A percentile compares a stretch with the other conserved stretches of the same genome.
These are phyloP conservation scores for Alternaria conjuncta DNA, from an alignment of 2,329 filamentous ascomycete genomes.

Conservation along the genomic window DNA sequence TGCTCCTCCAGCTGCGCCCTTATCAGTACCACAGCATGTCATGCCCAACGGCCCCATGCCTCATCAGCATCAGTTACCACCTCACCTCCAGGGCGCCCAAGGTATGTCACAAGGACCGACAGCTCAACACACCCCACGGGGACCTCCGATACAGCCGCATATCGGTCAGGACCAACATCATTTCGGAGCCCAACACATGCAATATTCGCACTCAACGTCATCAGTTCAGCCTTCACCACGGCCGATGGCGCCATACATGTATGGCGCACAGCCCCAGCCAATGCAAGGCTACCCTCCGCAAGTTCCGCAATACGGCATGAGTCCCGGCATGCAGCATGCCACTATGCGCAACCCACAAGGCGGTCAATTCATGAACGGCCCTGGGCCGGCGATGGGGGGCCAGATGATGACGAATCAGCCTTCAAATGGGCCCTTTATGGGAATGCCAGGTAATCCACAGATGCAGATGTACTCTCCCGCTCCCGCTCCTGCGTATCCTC, in stretches of 20 bases:
- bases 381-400: slow-evolving; percentile 71
- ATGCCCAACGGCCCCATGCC: slow-evolving; percentile 71
- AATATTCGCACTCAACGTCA: slow-evolving; percentile 81
- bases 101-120: slow-evolving; percentile 72
- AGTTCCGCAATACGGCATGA: slow-evolving; percentile 75
- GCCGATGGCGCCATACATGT: slow-evolving; percentile 73
- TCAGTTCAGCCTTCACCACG: slow-evolving; percentile 83
- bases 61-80: slow-evolving; percentile 83
- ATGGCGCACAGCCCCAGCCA: slow-evolving; percentile 67
- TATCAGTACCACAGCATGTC: slow-evolving; percentile 69
- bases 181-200: slow-evolving; percentile 85
- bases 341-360: slow-evolving; percentile 74
- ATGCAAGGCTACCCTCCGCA: slow-evolving; percentile 57
- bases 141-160: slow-evolving; percentile 77
- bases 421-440: slow-evolving; percentile 72
- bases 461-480: slow-evolving; percentile 82
- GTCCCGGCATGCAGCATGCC: slow-evolving; percentile 73
- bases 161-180: slow-evolving; percentile 72
- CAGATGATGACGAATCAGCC: slow-evolving; percentile 83
- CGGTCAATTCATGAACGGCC: slow-evolving; percentile 75
- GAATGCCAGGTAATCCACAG: slow-evolving; percentile 71
- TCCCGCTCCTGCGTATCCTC: slow-evolving; percentile 71
- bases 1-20: slow-evolving; percentile 60
- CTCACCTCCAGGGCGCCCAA: slow-evolving; percentile 77
- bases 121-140: slow-evolving; percentile 78